Conservation (phyloP, 495 filamentous ascomycete genomes). For the Wilcoxina mikolae region DNA sequence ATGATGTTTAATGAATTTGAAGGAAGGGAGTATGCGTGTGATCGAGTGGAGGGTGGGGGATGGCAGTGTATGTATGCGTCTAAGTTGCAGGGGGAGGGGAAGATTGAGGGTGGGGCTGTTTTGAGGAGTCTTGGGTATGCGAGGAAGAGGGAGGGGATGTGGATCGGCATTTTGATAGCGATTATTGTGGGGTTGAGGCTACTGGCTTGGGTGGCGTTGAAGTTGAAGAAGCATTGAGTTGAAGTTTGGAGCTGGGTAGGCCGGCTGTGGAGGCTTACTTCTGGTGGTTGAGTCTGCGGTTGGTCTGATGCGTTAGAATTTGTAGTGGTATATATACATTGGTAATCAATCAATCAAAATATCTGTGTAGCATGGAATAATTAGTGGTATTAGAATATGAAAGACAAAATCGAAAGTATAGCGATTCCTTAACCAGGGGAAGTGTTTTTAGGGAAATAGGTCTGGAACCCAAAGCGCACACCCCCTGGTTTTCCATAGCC, state of each 20-base stretch:
- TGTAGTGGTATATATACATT: too few relatives aligned
- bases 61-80: slow-evolving; percentile 60
- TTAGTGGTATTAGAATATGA: too few relatives aligned
- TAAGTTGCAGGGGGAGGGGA: slow-evolving; percentile 45
- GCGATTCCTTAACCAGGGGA: too few relatives aligned
- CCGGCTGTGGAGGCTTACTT: too few relatives aligned
- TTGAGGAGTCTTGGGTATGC: slow-evolving; percentile 52
- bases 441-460: too few relatives aligned
- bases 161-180: slow-evolving; percentile 58
- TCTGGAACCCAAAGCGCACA: too few relatives aligned
- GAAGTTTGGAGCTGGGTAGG: background rate
- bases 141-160: slow-evolving; percentile 46
- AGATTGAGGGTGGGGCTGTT: slow-evolving; percentile 53
- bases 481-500: too few relatives aligned
- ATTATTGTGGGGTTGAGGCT: slow-evolving; percentile 61
- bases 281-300: too few relatives aligned
- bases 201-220: slow-evolving; percentile 35
- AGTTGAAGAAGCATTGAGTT: slow-evolving; percentile 3
- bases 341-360: too few relatives aligned
- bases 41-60: slow-evolving; percentile 16
- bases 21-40: slow-evolving; percentile 45
- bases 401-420: too few relatives aligned
- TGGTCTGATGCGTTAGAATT: too few relatives aligned
- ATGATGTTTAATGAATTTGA: slow-evolving; percentile 84
- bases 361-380: too few relatives aligned